Base-by-base conservation (phyloP, 2,329 filamentous ascomycete genomes). In the Aspergillus spinulosporus region DNA sequence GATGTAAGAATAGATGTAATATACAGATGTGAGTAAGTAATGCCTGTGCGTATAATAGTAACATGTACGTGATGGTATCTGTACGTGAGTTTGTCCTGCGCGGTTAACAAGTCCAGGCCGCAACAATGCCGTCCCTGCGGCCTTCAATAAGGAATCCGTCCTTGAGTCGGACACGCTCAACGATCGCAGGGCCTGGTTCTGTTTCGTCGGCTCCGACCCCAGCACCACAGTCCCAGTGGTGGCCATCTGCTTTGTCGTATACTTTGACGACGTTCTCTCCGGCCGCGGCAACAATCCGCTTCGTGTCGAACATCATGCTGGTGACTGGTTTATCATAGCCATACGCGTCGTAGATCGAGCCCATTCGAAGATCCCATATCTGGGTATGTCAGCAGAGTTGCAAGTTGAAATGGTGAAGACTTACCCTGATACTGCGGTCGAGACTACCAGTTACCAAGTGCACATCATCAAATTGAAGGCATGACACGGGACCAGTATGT, bases 291-390 rank as follows among this genome's bases (percentile, higher is more conserved):
- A 94, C 92, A 64, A 99, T 99, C 49, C 92, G 86, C 51, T 92
- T 87, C 11, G 85, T 78, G 74, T 99, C 94, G 72, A 99, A 99
- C 88, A 95, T 96, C 92, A 97, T 96, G 79, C 88, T 90, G 32
- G 92, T 96, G 56, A 99, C 84, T 0, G 92, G 86, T 67, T 90
- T 83, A 69, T 97, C 92, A 76, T 97, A 99, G 21, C 93, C 94
- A 73, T 92, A 99, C 14, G 93, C 94, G 72, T 99, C 94, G 72
- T 89, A 89, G 65, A 99, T 97, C 34, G 92, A 92, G 45, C 94
- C 94, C 9, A 92, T 97, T 53, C 94, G 89, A 55, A 99, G 88
- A 75, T 99, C 94, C 94, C 94, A 99, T 71, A 99, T 97, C 92
- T 97, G 69, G 49, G 55, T 34, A 39, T 43, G n/a, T 62, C 39